Evolutionary conservation across 345 rosid genomes (phyloP).

Genomic region (Sonneratia alba): DNA sequence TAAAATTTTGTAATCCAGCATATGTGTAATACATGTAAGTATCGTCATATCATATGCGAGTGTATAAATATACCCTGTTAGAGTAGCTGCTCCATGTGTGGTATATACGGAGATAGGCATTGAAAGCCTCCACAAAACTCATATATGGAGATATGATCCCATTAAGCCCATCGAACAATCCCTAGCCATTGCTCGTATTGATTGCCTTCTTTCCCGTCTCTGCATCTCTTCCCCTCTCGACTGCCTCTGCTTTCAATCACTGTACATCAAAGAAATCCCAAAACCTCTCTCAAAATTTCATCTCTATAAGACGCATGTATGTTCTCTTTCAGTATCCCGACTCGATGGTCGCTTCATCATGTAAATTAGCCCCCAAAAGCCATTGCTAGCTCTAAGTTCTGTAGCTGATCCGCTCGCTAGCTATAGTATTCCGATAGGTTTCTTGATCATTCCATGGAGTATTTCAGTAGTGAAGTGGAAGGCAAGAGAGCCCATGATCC

Average conservation of each 20-base stretch:
- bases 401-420: background rate
- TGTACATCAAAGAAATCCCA: background rate
- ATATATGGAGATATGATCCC: background rate
- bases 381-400: background rate
- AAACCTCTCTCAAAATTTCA: background rate
- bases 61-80: no score
- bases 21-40: no score
- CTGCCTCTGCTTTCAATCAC: background rate
- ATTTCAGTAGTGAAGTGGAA: constrained; percentile 7
- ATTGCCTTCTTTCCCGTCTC: background rate
- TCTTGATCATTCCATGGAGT: constrained; percentile 1
- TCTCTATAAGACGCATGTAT: no score
- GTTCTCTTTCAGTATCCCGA: no score
- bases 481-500: constrained; percentile 14
- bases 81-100: background rate
- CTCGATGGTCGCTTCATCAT: background rate
- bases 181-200: background rate
- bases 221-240: background rate
- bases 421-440: background rate
- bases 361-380: background rate
- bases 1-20: no score
- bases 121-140: background rate
- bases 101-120: background rate
- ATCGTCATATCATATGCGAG: no score
- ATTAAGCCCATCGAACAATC: background rate